phyloP scores from a whole-genome alignment of 2,329 filamentous ascomycete genomes.

The Diaporthe aspalathi region DNA sequence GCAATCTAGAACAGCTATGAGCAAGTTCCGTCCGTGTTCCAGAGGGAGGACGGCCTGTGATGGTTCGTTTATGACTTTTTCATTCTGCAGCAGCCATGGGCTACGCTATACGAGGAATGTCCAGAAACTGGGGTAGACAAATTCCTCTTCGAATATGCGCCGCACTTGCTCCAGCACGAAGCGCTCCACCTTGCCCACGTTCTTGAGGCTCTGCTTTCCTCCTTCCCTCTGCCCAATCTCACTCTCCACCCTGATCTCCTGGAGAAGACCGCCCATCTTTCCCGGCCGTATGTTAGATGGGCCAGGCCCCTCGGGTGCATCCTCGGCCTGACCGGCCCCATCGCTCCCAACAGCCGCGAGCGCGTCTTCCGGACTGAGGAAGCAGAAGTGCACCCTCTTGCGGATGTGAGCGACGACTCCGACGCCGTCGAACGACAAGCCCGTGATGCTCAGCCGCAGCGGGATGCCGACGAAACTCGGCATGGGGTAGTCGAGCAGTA shows the following conservation, averaged over 20 bases:
- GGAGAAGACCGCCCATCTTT: conserved; percentile 79
- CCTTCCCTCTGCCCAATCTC: conserved; percentile 94
- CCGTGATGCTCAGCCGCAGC: conserved; percentile 93
- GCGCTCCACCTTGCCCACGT: conserved; percentile 97
- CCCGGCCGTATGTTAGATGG: conserved; percentile 54
- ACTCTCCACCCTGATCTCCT: conserved; percentile 95
- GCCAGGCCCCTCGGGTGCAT: conserved; percentile 41
- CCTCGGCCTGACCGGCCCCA: conserved; percentile 51
- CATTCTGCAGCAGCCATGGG: neutral
- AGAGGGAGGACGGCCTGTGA: no score
- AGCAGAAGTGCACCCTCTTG: conserved; percentile 91
- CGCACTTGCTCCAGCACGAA: conserved; percentile 97
- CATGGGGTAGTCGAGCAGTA: conserved; percentile 97
- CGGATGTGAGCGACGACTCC: conserved; percentile 93
- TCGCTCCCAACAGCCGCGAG: conserved; percentile 73
- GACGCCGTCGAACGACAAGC: conserved; percentile 93
- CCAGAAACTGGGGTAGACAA: conserved; percentile 99
- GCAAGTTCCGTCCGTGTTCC: neutral
- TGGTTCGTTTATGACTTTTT: neutral
- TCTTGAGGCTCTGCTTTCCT: conserved; percentile 95
- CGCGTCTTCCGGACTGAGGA: conserved; percentile 91
- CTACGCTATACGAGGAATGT: conserved; percentile 82
- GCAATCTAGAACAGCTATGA: neutral
- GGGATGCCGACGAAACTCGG: conserved; percentile 97
- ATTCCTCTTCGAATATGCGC: conserved; percentile 97